Conservation (phyloP, 768 basidiomycete genomes). For the Agaricus blazei region DNA sequence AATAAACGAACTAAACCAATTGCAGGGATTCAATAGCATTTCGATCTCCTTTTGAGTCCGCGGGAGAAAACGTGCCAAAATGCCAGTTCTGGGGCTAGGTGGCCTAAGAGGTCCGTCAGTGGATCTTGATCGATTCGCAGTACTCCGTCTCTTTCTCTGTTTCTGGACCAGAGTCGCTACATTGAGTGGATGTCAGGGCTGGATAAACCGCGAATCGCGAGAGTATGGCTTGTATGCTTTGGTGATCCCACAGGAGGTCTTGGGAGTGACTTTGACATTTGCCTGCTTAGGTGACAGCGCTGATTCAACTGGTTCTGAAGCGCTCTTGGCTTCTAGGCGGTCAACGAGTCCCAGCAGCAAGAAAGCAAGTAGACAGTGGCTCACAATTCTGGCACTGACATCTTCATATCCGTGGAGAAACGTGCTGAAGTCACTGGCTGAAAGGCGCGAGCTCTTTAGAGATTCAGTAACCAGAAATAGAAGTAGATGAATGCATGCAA, state of each 20-base stretch:
- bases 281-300: too few species aligned
- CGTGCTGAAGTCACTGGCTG: not conserved
- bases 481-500: not conserved
- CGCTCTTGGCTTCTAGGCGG: not conserved
- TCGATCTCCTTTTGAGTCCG: conserved; percentile 2
- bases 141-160: not conserved
- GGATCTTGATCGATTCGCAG: conserved; percentile 7
- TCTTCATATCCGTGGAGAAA: not conserved
- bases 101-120: not conserved
- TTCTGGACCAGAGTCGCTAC: conserved; percentile 1
- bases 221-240: not conserved
- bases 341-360: not conserved
- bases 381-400: not conserved
- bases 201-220: conserved; percentile 8
- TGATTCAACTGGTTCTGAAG: too few species aligned
- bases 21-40: not conserved
- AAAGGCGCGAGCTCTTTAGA: not conserved
- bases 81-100: not conserved
- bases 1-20: not conserved
- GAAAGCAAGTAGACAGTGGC: not conserved
- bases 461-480: conserved; percentile 5
- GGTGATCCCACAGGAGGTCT: not conserved
- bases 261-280: not conserved
- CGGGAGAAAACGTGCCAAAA: conserved; percentile 4
- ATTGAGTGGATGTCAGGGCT: not conserved